Evolutionary conservation across 345 rosid species (phyloP).

Genomic region (Salix exigua): DNA sequence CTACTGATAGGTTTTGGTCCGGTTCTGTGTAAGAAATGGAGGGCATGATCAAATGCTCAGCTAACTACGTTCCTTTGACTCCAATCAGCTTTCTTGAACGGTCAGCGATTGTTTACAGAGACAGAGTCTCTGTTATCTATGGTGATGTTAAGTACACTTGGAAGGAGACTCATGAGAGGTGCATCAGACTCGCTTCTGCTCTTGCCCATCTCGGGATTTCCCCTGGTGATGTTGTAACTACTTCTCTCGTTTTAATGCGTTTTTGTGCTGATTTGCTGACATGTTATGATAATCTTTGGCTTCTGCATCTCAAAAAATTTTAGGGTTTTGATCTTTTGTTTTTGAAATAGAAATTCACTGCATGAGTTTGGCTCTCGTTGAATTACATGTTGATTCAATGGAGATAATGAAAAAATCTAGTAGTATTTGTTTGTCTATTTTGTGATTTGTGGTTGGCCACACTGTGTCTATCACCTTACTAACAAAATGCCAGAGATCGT

Average conservation of each 20-base stretch:
- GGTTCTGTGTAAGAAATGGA: constrained; percentile 22
- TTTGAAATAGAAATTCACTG: not conserved
- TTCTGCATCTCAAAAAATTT: not conserved
- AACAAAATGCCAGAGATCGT: not conserved
- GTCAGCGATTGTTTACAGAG: constrained; percentile 47
- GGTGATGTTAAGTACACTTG: constrained; percentile 52
- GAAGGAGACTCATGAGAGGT: constrained; percentile 46
- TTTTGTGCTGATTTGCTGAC: not conserved
- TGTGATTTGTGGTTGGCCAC: not conserved
- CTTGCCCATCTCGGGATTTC: constrained; percentile 43
- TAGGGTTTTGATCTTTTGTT: not conserved
- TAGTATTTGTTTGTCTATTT: not conserved
- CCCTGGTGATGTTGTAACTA: constrained; percentile 46
- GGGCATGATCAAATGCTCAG: constrained; percentile 45
- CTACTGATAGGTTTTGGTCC: not conserved
- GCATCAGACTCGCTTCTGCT: constrained; percentile 60
- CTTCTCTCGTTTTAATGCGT: not conserved
- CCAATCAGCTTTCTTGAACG: constrained; percentile 62
- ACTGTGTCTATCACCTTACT: not conserved
- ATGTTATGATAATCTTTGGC: not conserved
- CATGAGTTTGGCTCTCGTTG: not conserved
- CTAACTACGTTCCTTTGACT: constrained; percentile 50
- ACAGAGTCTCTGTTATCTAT: constrained; percentile 38
- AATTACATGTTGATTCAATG: not conserved
- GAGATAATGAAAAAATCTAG: not conserved